Evolutionary conservation across 225 moss, liverwort and hornwort species (phyloP).

Genomic region (Sphagnum tenellum): DNA sequence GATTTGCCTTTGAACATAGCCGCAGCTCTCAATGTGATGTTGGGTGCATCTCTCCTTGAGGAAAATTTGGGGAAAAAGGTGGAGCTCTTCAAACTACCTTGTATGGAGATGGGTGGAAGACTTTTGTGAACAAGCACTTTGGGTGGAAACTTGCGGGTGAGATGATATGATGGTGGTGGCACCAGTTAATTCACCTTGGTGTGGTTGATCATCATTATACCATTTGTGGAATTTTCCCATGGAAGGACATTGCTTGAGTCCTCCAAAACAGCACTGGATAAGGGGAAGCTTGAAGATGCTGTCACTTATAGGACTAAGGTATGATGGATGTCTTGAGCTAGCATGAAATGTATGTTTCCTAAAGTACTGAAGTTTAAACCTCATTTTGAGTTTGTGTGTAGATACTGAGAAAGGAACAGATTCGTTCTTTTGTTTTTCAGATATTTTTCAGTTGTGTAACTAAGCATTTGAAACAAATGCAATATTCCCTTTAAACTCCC

Average conservation of each 20-base stretch:
- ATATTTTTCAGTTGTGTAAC: too few species aligned
- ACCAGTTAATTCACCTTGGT: too few species aligned
- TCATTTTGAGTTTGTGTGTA: too few species aligned
- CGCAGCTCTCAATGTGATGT: constrained; percentile 52
- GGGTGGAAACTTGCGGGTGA: constrained; percentile 39
- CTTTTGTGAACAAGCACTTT: constrained; percentile 50
- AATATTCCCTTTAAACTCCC: too few species aligned
- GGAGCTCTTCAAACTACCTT: neutral
- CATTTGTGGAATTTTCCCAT: neutral
- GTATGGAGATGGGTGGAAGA: constrained; percentile 44
- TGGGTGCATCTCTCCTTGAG: constrained; percentile 22
- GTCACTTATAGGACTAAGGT: constrained; percentile 51
- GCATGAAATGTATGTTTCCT: too few species aligned
- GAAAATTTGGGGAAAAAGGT: constrained; percentile 12
- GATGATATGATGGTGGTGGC: constrained; percentile 3
- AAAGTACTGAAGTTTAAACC: too few species aligned
- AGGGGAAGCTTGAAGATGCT: constrained; percentile 66
- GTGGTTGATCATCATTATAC: too few species aligned
- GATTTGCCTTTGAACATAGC: constrained; percentile 42
- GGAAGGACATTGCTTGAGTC: constrained; percentile 56
- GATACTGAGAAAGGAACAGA: too few species aligned
- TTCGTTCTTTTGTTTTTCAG: too few species aligned
- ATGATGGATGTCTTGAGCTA: neutral
- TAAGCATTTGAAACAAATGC: too few species aligned
- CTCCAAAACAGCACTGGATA: constrained; percentile 59